These are phyloP conservation scores for Paecilomyces sp. DNA, from an alignment of 2,329 filamentous ascomycete species.

Conservation along the genomic window DNA sequence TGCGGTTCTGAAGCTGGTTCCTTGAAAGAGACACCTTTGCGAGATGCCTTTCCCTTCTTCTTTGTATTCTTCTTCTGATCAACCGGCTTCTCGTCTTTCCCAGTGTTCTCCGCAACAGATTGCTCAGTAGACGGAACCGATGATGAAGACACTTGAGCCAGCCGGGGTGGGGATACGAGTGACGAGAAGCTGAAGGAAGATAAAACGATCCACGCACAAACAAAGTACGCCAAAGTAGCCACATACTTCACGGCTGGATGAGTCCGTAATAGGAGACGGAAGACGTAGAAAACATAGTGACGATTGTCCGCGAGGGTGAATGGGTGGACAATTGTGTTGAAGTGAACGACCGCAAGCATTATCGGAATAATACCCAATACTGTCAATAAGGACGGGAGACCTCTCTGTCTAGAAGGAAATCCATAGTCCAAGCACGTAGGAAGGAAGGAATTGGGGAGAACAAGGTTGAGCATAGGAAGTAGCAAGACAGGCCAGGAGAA, in stretches of 20 bases:
- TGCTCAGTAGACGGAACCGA: slow-evolving; percentile 9
- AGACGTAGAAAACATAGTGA: slow-evolving; percentile 96
- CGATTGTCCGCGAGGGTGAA: slow-evolving; percentile 95
- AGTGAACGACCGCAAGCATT: slow-evolving; percentile 53
- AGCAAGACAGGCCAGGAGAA: slow-evolving; percentile 77
- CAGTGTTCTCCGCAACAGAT: slow-evolving; percentile 7
- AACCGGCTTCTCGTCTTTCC: slow-evolving; percentile 7
- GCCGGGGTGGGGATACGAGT: slow-evolving; percentile 11
- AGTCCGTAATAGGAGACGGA: slow-evolving; percentile 69
- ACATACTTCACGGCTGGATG: slow-evolving; percentile 59
- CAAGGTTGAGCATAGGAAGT: slow-evolving; percentile 42
- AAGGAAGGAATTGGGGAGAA: slow-evolving; percentile 26
- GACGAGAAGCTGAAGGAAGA: slow-evolving; percentile 48
- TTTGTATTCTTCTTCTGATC: slow-evolving; percentile 13
- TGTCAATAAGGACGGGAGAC: slow-evolving; percentile 33
- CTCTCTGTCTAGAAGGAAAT: slow-evolving; percentile 21
- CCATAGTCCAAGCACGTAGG: slow-evolving; percentile 26
- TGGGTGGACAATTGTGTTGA: slow-evolving; percentile 90
- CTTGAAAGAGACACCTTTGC: slow-evolving; percentile 1
- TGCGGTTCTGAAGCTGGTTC: slow-evolving; percentile 8
- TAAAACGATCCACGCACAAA: slow-evolving; percentile 63
- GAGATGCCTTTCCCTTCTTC: slow-evolving; percentile 14
- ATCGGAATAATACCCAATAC: slow-evolving; percentile 27
- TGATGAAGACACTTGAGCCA: slow-evolving; percentile 8
- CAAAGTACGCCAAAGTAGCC: slow-evolving; percentile 62